A percentile compares a stretch with the other conserved stretches of the same genome.
Evolutionary conservation across 768 basidiomycete species (phyloP).

Genomic region (Hortiboletus flavorubellus): DNA sequence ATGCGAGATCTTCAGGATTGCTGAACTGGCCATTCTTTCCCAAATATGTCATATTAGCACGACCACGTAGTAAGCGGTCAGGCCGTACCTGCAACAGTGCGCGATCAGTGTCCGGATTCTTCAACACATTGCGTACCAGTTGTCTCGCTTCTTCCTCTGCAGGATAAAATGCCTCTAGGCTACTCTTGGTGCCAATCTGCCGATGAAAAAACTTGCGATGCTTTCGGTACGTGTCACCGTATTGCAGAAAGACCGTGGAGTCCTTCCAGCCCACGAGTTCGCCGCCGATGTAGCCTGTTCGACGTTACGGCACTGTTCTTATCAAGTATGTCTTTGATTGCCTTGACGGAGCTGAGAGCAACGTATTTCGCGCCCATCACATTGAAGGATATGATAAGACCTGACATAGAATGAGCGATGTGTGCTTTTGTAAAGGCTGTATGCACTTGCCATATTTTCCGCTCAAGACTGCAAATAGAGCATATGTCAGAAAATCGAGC

Average conservation of each 20-base stretch:
- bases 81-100: constrained; percentile 5
- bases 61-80: not conserved
- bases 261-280: constrained; percentile 19
- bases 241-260: constrained; percentile 1
- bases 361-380: constrained; percentile 45
- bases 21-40: constrained; percentile 33
- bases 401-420: constrained; percentile 14
- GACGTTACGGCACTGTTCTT: constrained; percentile 7
- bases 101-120: not conserved
- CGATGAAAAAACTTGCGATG: constrained; percentile 3
- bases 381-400: not conserved
- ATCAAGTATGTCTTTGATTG: constrained; percentile 12
- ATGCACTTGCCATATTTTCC: constrained; percentile 43
- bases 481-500: constrained; percentile 49
- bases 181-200: constrained; percentile 1
- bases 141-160: constrained; percentile 1
- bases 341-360: constrained; percentile 45
- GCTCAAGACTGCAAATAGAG: constrained; percentile 39
- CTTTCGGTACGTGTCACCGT: constrained; percentile 4
- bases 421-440: not conserved
- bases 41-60: not conserved
- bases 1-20: constrained; percentile 35
- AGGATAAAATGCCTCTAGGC: constrained; percentile 1
- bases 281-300: constrained; percentile 6
- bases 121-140: constrained; percentile 3